These are phyloP conservation scores for Vickermania ingenoplastis DNA, from an alignment of 208 protist genomes.

Conservation along the genomic window DNA sequence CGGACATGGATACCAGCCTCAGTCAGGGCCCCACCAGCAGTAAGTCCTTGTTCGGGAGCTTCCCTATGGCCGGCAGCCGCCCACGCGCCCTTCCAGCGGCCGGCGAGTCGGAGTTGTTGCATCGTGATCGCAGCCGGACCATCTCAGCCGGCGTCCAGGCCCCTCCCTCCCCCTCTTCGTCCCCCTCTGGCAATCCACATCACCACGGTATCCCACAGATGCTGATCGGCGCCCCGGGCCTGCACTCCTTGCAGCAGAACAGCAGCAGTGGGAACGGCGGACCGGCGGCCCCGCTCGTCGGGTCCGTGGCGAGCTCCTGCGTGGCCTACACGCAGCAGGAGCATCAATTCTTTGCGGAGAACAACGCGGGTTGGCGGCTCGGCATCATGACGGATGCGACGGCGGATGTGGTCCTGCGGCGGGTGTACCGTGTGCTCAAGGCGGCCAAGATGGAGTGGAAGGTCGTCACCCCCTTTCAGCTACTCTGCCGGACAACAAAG, in stretches of 20 bases:
- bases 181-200: slow-evolving; percentile 3
- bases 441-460: slow-evolving; percentile 80
- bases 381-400: slow-evolving; percentile 82
- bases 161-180: slow-evolving; percentile 12
- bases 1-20: not conserved
- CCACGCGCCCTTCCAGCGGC: no score
- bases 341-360: slow-evolving; percentile 64
- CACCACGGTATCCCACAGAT: slow-evolving; percentile 3
- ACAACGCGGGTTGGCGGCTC: slow-evolving; percentile 84
- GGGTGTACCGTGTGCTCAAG: slow-evolving; percentile 57
- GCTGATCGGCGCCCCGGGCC: slow-evolving; percentile 11
- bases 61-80: slow-evolving; percentile 23
- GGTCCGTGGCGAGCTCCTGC: slow-evolving; percentile 69
- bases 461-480: slow-evolving; percentile 56
- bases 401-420: slow-evolving; percentile 24
- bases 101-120: no score
- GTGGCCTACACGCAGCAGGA: slow-evolving; percentile 67
- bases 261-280: slow-evolving; percentile 16
- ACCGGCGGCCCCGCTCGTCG: slow-evolving; percentile 50
- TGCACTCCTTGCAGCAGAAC: slow-evolving; percentile 18
- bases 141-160: slow-evolving; percentile 8
- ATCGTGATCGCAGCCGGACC: not conserved
- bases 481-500: slow-evolving; percentile 46
- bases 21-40: slow-evolving; percentile 5
- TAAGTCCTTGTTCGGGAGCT: slow-evolving; percentile 21